These are phyloP conservation scores for Zanthoxylum bungeanum DNA, from an alignment of 345 rosid species.

Conservation along the genomic window DNA sequence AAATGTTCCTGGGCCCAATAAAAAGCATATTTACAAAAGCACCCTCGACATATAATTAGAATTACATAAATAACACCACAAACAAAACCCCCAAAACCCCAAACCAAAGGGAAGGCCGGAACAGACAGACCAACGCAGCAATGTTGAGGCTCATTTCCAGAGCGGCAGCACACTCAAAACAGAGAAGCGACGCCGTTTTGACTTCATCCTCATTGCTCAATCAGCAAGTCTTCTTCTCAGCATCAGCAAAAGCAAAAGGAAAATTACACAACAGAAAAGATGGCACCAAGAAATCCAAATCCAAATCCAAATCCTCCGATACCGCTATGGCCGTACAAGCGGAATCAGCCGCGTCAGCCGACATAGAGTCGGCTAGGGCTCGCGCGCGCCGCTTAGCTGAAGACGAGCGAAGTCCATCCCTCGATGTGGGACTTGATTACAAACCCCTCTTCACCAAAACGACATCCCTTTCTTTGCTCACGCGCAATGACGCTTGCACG, in stretches of 20 bases:
- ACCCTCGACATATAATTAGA: too few relatives aligned
- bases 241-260: conserved; percentile 1
- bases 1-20: too few relatives aligned
- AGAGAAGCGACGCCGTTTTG: not conserved
- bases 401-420: conserved; percentile 66
- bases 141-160: conserved; percentile 22
- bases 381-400: conserved; percentile 58
- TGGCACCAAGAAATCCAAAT: conserved; percentile 34
- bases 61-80: too few relatives aligned
- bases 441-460: conserved; percentile 74
- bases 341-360: conserved; percentile 29
- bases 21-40: too few relatives aligned
- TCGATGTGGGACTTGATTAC: conserved; percentile 64
- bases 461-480: conserved; percentile 57
- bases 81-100: not conserved
- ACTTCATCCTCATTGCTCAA: not conserved
- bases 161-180: conserved; percentile 18
- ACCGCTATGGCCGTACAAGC: conserved; percentile 27
- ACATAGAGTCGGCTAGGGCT: conserved; percentile 42
- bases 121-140: not conserved
- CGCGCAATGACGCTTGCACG: conserved; percentile 54
- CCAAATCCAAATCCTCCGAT: conserved; percentile 36
- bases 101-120: not conserved
- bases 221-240: not conserved
- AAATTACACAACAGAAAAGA: conserved; percentile 33